Base-by-base conservation (phyloP, 495 filamentous ascomycete genomes). In the Pyrenopolyporus hunteri region DNA sequence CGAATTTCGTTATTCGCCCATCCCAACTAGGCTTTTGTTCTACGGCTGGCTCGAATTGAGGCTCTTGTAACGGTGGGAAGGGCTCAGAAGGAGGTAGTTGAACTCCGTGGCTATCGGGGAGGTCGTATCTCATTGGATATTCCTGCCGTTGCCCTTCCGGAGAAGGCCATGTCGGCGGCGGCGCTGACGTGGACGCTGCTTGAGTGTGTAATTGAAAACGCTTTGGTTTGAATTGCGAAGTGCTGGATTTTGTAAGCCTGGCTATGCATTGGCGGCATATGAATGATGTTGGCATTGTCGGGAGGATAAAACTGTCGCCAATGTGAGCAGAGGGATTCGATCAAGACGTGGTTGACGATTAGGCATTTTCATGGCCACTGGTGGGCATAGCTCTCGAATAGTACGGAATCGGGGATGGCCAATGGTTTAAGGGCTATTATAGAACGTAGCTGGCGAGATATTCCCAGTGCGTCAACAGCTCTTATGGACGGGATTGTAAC, bases 231-330 rank as follows among this genome's bases (percentile, higher is more conserved):
- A 37, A 4, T 19, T 17, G 46, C 14, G 20, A 13, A 22, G 25
- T 9, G 9, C 29, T 17, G 17, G 43, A 43, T 7, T 39, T 40
- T 4, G 58, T 35, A 37, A 69, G 48, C 32, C 55, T 58, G 19
- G 47, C 44, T 50, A 58, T 52, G 31, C 68, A 71, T 60, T 53
- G 57, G 39, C 56, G 59, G 37, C 68, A 71, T 55, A 64, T 54
- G 46, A 66, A 71, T 13, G 65, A 55, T 35, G 44, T 63, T 48
- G 62, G 39, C 68, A 71, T 71, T 13, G 37, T 64, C 33, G 33
- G 10, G 25, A 37, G 44, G 37, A 46, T 19, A 40, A 11, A 25
- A 26, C 14, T 42, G 32, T 46, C 40, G 22, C n/a, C 28, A 50
- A 16, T 40, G 11, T 10, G 16, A 35, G 25, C 9, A 22, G 23